Conservation (phyloP, 2,329 filamentous ascomycete species). For the Tricladium varicosporioides region DNA sequence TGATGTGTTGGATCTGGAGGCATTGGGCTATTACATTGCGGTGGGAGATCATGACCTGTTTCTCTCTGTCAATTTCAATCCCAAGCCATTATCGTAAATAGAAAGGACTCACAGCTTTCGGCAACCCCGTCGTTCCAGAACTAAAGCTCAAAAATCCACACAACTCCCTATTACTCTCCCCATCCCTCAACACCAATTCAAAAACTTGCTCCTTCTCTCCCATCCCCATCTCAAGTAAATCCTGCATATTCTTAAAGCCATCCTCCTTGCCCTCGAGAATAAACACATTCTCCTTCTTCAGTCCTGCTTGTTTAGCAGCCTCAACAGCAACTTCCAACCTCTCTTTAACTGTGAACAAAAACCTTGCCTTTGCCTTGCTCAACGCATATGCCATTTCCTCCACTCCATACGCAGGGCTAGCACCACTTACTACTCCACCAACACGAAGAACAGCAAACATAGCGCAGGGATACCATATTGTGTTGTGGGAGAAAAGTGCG, state of each 20-base stretch:
- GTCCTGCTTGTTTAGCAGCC: slow-evolving; percentile 52
- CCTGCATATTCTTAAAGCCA: slow-evolving; percentile 48
- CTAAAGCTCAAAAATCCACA: slow-evolving; percentile 48
- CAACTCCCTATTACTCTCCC: slow-evolving; percentile 54
- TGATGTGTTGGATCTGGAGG: slow-evolving; percentile 55
- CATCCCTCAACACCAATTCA: slow-evolving; percentile 47
- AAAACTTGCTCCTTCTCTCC: slow-evolving; percentile 42
- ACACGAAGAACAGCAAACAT: slow-evolving; percentile 54
- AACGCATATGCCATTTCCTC: slow-evolving; percentile 68
- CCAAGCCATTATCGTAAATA: not conserved
- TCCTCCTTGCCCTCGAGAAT: slow-evolving; percentile 52
- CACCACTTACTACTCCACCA: slow-evolving; percentile 57
- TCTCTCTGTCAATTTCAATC: slow-evolving; percentile 8
- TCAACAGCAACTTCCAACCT: slow-evolving; percentile 53
- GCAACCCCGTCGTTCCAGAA: slow-evolving; percentile 59
- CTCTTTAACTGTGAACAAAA: slow-evolving; percentile 54
- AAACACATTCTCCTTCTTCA: slow-evolving; percentile 51
- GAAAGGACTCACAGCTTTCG: slow-evolving; percentile 36
- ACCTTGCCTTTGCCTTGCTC: slow-evolving; percentile 54
- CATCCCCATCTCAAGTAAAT: slow-evolving; percentile 35
- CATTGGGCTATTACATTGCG: slow-evolving; percentile 39
- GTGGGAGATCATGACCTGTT: slow-evolving; percentile 36
- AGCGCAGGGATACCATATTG: slow-evolving; percentile 65
- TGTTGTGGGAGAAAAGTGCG: slow-evolving; percentile 61
- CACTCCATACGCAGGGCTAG: slow-evolving; percentile 62